Percentiles rank a stretch among this genome's conserved stretches.
Conservation (phyloP, 2,329 filamentous ascomycete species). For the Colletotrichum orchidophilum region DNA sequence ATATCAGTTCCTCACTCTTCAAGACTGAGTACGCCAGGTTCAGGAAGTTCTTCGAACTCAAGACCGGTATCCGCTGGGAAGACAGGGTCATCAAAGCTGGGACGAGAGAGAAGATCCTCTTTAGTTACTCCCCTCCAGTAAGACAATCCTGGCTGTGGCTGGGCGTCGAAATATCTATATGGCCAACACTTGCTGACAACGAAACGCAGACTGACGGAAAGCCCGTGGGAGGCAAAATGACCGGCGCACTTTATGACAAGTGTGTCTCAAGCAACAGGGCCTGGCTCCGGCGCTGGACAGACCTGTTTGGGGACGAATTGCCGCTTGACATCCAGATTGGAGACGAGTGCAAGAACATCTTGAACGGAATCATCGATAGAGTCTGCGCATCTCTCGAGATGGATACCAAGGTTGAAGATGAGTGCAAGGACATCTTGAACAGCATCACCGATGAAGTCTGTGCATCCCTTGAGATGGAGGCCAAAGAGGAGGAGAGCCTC, state of each 20-base stretch:
- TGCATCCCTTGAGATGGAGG: not conserved
- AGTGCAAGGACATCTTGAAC: too few species aligned
- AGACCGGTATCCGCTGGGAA: constrained; percentile 69
- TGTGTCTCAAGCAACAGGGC: constrained; percentile 13
- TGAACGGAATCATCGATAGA: not conserved
- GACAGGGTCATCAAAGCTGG: constrained; percentile 53
- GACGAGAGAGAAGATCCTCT: constrained; percentile 44
- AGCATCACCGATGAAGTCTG: too few species aligned
- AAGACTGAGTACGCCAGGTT: constrained; percentile 59
- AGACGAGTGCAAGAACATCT: not conserved
- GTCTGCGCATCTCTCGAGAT: not conserved
- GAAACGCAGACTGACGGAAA: constrained; percentile 24
- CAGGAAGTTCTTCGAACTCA: constrained; percentile 63
- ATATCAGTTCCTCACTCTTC: constrained; percentile 50
- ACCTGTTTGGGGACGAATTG: constrained; percentile 31
- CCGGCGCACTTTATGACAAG: not conserved
- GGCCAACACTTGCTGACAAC: not conserved
- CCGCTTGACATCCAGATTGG: constrained; percentile 7
- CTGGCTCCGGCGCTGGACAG: constrained; percentile 8
- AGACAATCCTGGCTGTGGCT: constrained; percentile 31
- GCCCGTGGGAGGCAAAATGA: constrained; percentile 21
- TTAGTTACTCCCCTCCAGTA: constrained; percentile 60
- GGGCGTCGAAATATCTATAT: not conserved
- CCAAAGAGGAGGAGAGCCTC: not conserved
- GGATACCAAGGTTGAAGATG: too few species aligned